Percentiles rank a stretch among this genome's conserved stretches.
Conservation (phyloP, 805 yeast species). For the Yamadazyma paraphyllophila region DNA sequence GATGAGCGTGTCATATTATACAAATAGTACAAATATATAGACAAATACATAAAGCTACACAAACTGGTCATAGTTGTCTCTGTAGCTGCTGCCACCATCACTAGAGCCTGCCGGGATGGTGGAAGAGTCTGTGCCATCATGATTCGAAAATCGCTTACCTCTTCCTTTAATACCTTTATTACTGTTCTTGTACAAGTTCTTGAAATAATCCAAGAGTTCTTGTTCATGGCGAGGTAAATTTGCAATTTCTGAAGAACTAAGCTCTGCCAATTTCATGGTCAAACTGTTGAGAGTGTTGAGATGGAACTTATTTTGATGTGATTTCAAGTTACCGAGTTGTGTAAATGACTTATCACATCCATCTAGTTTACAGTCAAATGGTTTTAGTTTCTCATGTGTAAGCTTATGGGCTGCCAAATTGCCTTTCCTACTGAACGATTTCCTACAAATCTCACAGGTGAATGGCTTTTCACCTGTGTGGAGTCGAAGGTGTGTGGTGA, state of each 20-base stretch:
- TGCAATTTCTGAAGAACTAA: conserved; percentile 46
- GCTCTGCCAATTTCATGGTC: conserved; percentile 64
- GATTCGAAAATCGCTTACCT: conserved; percentile 46
- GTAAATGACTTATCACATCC: conserved; percentile 82
- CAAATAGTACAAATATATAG: neutral
- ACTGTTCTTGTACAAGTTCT: conserved; percentile 79
- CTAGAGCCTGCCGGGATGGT: conserved; percentile 3
- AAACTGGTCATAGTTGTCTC: conserved; percentile 5
- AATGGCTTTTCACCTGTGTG: conserved; percentile 95
- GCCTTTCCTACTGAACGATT: conserved; percentile 85
- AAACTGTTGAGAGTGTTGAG: conserved; percentile 63
- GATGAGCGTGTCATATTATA: neutral
- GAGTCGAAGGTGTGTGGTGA: conserved; percentile 78
- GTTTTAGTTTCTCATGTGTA: conserved; percentile 78
- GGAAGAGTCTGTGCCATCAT: neutral
- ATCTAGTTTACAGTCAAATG: conserved; percentile 77
- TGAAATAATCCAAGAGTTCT: conserved; percentile 72
- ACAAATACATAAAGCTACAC: conserved; percentile 2
- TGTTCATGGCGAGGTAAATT: conserved; percentile 61
- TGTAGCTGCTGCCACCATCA: neutral
- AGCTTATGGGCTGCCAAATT: conserved; percentile 84
- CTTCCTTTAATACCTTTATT: conserved; percentile 92
- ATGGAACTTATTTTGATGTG: conserved; percentile 92
- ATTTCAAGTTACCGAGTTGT: conserved; percentile 88
- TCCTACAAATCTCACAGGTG: conserved; percentile 70